Base-by-base conservation (phyloP, 2,329 filamentous ascomycete genomes). In the Aspergillus quadricinctus region DNA sequence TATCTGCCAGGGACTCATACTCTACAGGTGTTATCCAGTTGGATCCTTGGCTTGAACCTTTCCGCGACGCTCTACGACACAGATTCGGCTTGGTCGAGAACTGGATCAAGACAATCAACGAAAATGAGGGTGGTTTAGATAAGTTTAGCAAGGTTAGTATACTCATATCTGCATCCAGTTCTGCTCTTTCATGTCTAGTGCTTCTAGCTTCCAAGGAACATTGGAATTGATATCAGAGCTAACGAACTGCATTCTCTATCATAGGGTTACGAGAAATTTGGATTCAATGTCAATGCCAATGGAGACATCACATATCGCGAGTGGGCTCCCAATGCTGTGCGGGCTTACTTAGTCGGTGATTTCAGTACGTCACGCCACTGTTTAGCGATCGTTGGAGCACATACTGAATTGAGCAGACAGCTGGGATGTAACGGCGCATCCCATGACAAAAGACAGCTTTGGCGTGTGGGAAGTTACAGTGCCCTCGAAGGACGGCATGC, bases 301-400 rank as follows among this genome's bases (percentile, higher is more conserved):
- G 90, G 90, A 72, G 92, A 92, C 73, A 91, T 99, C 63, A 80
- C 82, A 56, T 99, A 99, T 75, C 84, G 91, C 65, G 94, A 99
- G 82, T 99, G 94, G 94, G 94, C 94, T 1, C 92, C 94, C 27
- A 95, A 92, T 78, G 93, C 92, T 53, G 80, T 85, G 43, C 82
- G 89, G 68, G 94, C 94, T 50, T 92, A 87, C 71, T 82, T 99
- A 52, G 88, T 96, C 65, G 94, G 94, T 59, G 94, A 97, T 66
- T 99, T 97, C 81, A 99, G 89, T 92, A 79, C 64, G 86, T 71
- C 55, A 41, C 14, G 35, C 46, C 19, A 1, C 46, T 28, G n/a
- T 53, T 14, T 1, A 50, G 40, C n/a, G 7, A 52, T 31, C 50
- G 58, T 50, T 60, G 43, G 54, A 45, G 5, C 40, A 61, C 56